Evolutionary conservation across 2,329 filamentous ascomycete genomes (phyloP), one percentile per base, ranked within the genome.

Genomic region (Fusarium napiforme): DNA sequence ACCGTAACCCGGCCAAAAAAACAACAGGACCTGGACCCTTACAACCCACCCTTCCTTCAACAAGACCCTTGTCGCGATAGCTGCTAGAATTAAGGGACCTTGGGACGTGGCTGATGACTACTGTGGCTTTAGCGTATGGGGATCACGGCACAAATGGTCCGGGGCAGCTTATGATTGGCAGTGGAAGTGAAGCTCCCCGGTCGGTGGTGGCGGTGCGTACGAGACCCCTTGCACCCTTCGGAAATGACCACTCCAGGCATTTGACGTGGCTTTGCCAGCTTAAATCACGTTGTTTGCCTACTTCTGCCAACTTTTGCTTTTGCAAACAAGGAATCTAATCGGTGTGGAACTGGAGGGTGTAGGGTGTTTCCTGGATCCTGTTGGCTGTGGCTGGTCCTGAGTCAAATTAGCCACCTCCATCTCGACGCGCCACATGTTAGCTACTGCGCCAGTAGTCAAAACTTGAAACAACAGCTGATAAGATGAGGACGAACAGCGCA

Each of bases 201-300:
- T 21, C 30, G 15, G 23, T 28, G 47, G 74, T 76, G 74, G 74
- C 74, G 64, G 74, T 76, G 74, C 74, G 62, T 60, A 58, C 69
- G 58, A 58, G 55, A 45, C 58, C 47, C 64, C 45, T 67, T 52
- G 53, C 34, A 30, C 36, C 40, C 53, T 69, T 71, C 66, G 74
- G 74, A 75, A 72, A 75, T 76, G 74, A 76, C 72, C 70, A 67
- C 66, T 72, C 50, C 21, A 59, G 66, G 57, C 50, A 58, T 67
- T 42, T 21, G 55, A 52, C 40, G 58, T 67, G 66, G 70, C 71
- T 63, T 39, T 47, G 57, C 52, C 49, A 36, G 30, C 53, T 61
- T 45, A 58, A 57, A 71, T 73, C 66, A 73, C 57, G 55, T 65
- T 74, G 57, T 65, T 74, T 64, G 67, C 63, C 67, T 60, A 55